These are phyloP conservation scores for Tinospora cordifolia DNA, from an alignment of 164 flowering plant genomes.

Conservation along the genomic window DNA sequence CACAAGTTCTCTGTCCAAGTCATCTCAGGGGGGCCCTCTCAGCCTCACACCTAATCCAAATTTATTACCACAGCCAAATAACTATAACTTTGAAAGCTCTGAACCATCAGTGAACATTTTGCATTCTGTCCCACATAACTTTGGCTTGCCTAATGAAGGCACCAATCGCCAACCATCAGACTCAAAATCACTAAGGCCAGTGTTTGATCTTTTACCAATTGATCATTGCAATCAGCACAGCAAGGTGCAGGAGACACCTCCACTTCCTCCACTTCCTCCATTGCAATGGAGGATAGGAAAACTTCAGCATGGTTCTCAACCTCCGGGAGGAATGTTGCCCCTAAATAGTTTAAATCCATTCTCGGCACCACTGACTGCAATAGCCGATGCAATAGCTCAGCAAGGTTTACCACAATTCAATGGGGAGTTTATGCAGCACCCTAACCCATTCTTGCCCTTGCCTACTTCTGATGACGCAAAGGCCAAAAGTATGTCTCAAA, in stretches of 20 bases:
- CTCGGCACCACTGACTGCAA: conserved; percentile 15
- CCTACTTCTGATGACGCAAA: conserved; percentile 14
- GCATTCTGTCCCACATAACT: conserved; percentile 17
- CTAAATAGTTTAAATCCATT: conserved; percentile 16
- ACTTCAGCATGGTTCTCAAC: conserved; percentile 26
- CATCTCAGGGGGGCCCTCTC: conserved; percentile 13
- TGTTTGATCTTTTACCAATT: conserved; percentile 7
- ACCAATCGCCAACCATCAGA: conserved; percentile 9
- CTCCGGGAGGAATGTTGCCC: conserved; percentile 14
- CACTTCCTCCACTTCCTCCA: conserved; percentile 93
- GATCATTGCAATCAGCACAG: conserved; percentile 13
- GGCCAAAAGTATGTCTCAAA: conserved; percentile 12
- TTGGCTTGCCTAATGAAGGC: conserved; percentile 21
- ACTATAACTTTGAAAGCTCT: conserved; percentile 15
- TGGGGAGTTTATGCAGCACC: conserved; percentile 10
- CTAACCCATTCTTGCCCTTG: conserved; percentile 20
- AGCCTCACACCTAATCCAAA: conserved; percentile 19
- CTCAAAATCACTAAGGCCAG: not conserved
- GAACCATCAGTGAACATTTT: conserved; percentile 15
- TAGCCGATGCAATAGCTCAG: conserved; percentile 20
- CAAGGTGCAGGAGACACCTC: conserved; percentile 49
- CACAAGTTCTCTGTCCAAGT: conserved; percentile 12
- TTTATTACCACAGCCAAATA: conserved; percentile 9
- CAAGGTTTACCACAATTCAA: conserved; percentile 14
- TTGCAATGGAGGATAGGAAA: conserved; percentile 79